phyloP scores from a whole-genome alignment of 2,329 filamentous ascomycete genomes.

The Xylariaceae sp. region DNA sequence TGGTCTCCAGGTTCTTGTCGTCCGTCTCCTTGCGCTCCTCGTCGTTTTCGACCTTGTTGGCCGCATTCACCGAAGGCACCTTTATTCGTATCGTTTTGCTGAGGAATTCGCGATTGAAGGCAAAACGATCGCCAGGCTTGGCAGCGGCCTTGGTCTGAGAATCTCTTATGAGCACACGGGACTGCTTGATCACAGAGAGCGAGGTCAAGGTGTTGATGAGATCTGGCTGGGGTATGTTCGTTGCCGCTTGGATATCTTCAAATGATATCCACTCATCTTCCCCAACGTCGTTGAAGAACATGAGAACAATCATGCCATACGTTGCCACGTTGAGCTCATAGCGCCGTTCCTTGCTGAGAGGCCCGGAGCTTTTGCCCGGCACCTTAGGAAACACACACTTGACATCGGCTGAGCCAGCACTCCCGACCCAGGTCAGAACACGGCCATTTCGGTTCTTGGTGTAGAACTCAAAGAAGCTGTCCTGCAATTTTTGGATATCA shows the following conservation, averaged over 20 bases:
- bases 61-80: constrained; percentile 72
- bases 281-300: constrained; percentile 77
- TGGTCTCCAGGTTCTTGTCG: constrained; percentile 65
- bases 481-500: constrained; percentile 66
- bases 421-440: constrained; percentile 73
- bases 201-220: constrained; percentile 73
- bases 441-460: constrained; percentile 79
- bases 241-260: constrained; percentile 76
- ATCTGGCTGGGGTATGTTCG: constrained; percentile 68
- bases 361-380: constrained; percentile 59
- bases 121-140: constrained; percentile 69
- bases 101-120: constrained; percentile 73
- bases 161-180: constrained; percentile 70
- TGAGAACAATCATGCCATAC: constrained; percentile 80
- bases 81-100: constrained; percentile 85
- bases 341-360: constrained; percentile 56
- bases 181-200: constrained; percentile 70
- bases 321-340: constrained; percentile 92
- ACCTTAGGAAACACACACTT: constrained; percentile 69
- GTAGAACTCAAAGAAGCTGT: constrained; percentile 86
- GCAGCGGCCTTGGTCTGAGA: constrained; percentile 66
- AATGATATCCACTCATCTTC: constrained; percentile 45
- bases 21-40: constrained; percentile 64
- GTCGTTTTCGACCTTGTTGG: constrained; percentile 77
- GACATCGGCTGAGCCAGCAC: constrained; percentile 74